Base-by-base conservation (phyloP, 148 eudicot species). In the Camellia sinensis region DNA sequence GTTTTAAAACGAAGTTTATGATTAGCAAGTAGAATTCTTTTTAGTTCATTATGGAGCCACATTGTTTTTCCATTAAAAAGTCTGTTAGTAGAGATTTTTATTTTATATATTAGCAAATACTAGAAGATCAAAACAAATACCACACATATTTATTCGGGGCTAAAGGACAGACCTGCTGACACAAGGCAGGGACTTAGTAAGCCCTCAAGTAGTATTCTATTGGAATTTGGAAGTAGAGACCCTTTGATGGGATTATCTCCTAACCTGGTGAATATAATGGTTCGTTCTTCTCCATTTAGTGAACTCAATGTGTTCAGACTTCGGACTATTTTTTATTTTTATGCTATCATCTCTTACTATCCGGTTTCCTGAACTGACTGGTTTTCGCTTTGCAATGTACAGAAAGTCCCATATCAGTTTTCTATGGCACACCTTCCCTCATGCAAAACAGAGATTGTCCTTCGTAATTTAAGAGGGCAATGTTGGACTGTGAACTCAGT, bases 371-470 rank as follows among this genome's bases (percentile, higher is more conserved):
- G 10, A n/a, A 48, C 59, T 78, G 73, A 52, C 19, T 70, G 45
- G 43, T 70, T 71, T 14, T 22, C 7, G 7, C 72, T 53, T 60
- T 56, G 37, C 52, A 62, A 79, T 76, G 1, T 86, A 80, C 91
- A 93, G 99, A 93, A 89, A 85, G 74, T 93, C 67, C 99, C 97
- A 5, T 84, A 79, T 71, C 83, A 84, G 82, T 95, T 95, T 85
- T 90, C 97, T 7, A 86, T 50, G 81, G 83, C 75, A 46, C 88
- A 95, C 83, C 84, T 95, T 45, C 99, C 99, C 8, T 83, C 76
- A 53, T 81, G 86, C 88, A 86, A 83, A 84, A 87, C 89, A 43
- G 88, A 88, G 81, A 89, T 95, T 59, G 77, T 84, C 80, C 94
- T 95, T 52, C 87, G 83, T 66, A 95, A 95, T 84, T 81, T 90